phyloP scores from a whole-genome alignment of 129 eudicot species.

The Tagetes patula region DNA sequence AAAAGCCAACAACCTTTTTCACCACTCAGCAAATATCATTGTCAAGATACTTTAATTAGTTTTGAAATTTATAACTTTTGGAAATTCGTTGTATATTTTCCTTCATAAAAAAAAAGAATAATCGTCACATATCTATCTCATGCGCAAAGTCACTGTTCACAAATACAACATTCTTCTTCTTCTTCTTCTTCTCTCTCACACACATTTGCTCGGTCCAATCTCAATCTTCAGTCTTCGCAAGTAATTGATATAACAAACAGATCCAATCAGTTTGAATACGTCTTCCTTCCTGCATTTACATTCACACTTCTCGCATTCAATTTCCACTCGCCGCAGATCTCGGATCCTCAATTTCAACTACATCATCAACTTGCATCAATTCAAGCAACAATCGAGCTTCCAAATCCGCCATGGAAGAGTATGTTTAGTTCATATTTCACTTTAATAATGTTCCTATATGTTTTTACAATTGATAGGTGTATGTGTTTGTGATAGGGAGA shows the following conservation, averaged over 20 bases:
- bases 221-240: slow-evolving; percentile 15
- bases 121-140: not conserved
- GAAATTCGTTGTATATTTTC: not conserved
- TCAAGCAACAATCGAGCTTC: slow-evolving; percentile 18
- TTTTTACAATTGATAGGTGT: slow-evolving; percentile 10
- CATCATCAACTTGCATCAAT: not conserved
- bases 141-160: not conserved
- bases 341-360: slow-evolving; percentile 23
- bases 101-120: not conserved
- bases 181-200: slow-evolving; percentile 11
- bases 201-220: slow-evolving; percentile 21
- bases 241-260: slow-evolving; percentile 14
- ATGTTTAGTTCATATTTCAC: slow-evolving; percentile 11
- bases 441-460: not conserved
- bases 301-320: slow-evolving; percentile 24
- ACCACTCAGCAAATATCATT: no score
- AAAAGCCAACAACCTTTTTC: no score
- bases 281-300: slow-evolving; percentile 25
- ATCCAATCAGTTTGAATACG: slow-evolving; percentile 23
- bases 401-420: slow-evolving; percentile 32
- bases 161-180: not conserved
- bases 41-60: not conserved
- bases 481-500: slow-evolving; percentile 55
- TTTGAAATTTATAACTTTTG: not conserved
- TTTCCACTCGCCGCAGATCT: slow-evolving; percentile 25